These are phyloP conservation scores for Solanum sejunctum DNA, from an alignment of 257 asterid genomes.

Conservation along the genomic window DNA sequence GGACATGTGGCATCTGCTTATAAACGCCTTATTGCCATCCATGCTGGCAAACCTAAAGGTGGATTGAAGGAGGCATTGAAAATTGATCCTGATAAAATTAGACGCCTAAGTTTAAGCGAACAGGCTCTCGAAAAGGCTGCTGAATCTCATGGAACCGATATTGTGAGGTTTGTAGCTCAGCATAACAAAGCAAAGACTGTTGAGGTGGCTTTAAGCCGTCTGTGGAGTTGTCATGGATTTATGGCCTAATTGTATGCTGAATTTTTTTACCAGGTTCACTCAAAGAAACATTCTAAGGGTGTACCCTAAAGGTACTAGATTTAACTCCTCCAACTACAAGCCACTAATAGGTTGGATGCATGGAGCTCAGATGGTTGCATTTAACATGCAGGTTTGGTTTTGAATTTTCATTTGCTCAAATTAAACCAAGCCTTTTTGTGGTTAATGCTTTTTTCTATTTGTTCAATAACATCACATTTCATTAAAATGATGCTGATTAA, in stretches of 20 bases:
- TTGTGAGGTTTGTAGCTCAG: constrained; percentile 48
- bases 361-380: constrained; percentile 95
- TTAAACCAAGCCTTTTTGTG: background rate
- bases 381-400: constrained; percentile 69
- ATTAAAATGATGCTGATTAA: background rate
- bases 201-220: background rate
- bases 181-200: background rate
- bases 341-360: constrained; percentile 84
- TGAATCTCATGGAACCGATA: constrained; percentile 39
- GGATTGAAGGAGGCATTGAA: constrained; percentile 58
- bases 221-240: background rate
- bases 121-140: constrained; percentile 80
- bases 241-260: constrained; percentile 2
- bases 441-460: background rate
- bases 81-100: constrained; percentile 60
- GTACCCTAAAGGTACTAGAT: constrained; percentile 76
- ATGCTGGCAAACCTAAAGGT: constrained; percentile 82
- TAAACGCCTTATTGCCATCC: constrained; percentile 72
- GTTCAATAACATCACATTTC: background rate
- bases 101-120: constrained; percentile 94
- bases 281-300: constrained; percentile 67
- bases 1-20: constrained; percentile 35
- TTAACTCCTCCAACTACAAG: constrained; percentile 74
- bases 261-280: constrained; percentile 43
- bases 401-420: background rate